Evolutionary conservation across 495 filamentous ascomycete genomes (phyloP), one percentile per base, ranked within the genome.

Genomic region (Aspergillus coremiiformis): DNA sequence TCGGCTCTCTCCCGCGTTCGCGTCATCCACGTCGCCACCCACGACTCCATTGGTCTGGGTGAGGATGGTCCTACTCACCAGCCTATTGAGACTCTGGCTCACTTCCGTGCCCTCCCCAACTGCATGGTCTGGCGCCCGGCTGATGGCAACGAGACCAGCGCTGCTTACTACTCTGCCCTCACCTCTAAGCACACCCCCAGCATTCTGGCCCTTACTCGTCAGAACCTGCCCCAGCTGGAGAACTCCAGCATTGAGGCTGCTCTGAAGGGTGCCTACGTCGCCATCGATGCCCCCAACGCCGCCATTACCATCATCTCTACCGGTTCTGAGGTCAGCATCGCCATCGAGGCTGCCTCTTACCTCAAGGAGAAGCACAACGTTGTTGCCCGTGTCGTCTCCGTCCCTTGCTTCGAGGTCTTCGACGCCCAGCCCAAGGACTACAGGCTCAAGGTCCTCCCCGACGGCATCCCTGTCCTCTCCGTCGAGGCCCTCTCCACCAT

Each of bases 101-200:
- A 99, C 75, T 97, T 97, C 89, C 93, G 93, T 71, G 94, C 94
- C 51, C 82, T 97, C 59, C 93, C 93, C 59, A 99, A 99, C 86
- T 89, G 86, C 82, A 96, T 97, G 93, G 94, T 97, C 63, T 99
- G 93, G 93, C 93, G 93, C 66, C 93, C 93, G 53, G 93, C 93
- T 52, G 93, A 99, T 66, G 93, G 93, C 60, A 99, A 99, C 77
- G 93, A 99, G 86, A 91, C 85, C 62, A 92, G 86, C 68, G 90
- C 90, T 61, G 93, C 94, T 59, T 99, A 99, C 82, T 99, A 99
- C 75, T 76, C 93, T 59, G 88, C 90, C 39, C 76, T 99, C 54
- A 95, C 85, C 60, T 86, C 89, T 60, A 89, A 90, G 75, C 80
- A 87, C 71, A 96, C 94, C 22, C 91, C 93, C 54, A 84, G 78